Evolutionary conservation across 2,329 filamentous ascomycete genomes (phyloP).

Genomic region (Helicocarpus griseus): DNA sequence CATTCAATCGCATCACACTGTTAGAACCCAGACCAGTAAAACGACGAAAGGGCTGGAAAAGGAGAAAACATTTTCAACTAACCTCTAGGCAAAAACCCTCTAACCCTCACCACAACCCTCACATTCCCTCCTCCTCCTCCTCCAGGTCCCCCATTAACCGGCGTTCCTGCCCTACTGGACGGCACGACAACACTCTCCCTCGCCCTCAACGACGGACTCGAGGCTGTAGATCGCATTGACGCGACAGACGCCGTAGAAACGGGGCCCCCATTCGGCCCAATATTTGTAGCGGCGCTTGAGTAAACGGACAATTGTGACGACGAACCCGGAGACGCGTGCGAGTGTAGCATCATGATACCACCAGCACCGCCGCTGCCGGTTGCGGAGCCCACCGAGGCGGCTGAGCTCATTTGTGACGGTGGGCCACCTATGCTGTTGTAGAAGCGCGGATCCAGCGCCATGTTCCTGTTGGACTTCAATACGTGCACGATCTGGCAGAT

Average conservation of each 20-base stretch:
- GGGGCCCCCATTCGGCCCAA: constrained; percentile 23
- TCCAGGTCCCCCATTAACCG: constrained; percentile 23
- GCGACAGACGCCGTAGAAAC: constrained; percentile 28
- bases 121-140: constrained; percentile 63
- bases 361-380: background rate
- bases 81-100: constrained; percentile 73
- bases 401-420: constrained; percentile 9
- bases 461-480: constrained; percentile 29
- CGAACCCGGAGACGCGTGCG: constrained; percentile 17
- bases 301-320: constrained; percentile 21
- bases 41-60: background rate
- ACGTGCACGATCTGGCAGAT: constrained; percentile 30
- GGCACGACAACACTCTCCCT: constrained; percentile 57
- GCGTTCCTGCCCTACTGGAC: constrained; percentile 31
- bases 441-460: constrained; percentile 34
- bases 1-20: background rate
- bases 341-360: too few relatives aligned
- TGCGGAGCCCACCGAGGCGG: constrained; percentile 19
- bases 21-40: background rate
- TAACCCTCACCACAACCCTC: constrained; percentile 69
- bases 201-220: constrained; percentile 67
- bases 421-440: constrained; percentile 19
- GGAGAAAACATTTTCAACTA: constrained; percentile 13
- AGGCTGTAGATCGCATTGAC: constrained; percentile 52
- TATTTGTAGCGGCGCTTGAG: constrained; percentile 27